phyloP scores from a whole-genome alignment of 2,329 filamentous ascomycete species.

The Thielaviopsis populi region DNA sequence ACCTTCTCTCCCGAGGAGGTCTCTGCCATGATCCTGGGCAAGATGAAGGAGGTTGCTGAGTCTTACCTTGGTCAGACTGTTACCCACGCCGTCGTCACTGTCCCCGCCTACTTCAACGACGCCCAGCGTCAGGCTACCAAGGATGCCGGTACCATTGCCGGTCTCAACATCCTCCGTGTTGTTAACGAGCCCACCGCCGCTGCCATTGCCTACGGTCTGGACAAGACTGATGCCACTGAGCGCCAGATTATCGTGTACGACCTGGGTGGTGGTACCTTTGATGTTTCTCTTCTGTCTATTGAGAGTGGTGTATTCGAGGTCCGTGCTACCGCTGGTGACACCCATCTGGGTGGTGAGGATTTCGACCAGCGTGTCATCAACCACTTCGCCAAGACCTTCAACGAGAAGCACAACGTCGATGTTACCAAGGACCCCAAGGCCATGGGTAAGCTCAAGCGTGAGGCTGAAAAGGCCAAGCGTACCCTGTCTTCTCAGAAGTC shows the following conservation, averaged over 20 bases:
- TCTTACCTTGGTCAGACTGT: constrained; percentile 68
- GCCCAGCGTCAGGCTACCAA: constrained; percentile 94
- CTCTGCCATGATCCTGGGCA: constrained; percentile 65
- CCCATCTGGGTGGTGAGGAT: constrained; percentile 94
- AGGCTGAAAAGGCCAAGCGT: constrained; percentile 98
- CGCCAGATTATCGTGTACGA: constrained; percentile 87
- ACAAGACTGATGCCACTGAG: constrained; percentile 66
- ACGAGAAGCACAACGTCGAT: constrained; percentile 93
- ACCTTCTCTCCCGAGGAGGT: constrained; percentile 68
- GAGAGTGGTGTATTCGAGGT: constrained; percentile 92
- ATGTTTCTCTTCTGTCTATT: constrained; percentile 85
- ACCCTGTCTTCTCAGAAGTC: constrained; percentile 90
- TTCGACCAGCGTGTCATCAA: constrained; percentile 97
- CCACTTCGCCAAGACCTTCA: constrained; percentile 88
- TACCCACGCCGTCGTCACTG: constrained; percentile 79
- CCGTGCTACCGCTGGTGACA: constrained; percentile 87
- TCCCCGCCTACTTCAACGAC: constrained; percentile 97
- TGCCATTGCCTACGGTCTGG: constrained; percentile 85
- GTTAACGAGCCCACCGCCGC: constrained; percentile 95
- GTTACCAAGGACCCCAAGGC: constrained; percentile 90
- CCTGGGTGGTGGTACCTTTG: constrained; percentile 86
- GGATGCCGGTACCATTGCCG: constrained; percentile 82
- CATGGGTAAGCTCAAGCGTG: constrained; percentile 99
- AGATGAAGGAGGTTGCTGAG: constrained; percentile 77
- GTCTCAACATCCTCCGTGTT: constrained; percentile 87